Percentiles rank a stretch among this genome's conserved stretches.
Evolutionary conservation across 495 filamentous ascomycete species (phyloP).

Genomic region (Tuber calosporum): DNA sequence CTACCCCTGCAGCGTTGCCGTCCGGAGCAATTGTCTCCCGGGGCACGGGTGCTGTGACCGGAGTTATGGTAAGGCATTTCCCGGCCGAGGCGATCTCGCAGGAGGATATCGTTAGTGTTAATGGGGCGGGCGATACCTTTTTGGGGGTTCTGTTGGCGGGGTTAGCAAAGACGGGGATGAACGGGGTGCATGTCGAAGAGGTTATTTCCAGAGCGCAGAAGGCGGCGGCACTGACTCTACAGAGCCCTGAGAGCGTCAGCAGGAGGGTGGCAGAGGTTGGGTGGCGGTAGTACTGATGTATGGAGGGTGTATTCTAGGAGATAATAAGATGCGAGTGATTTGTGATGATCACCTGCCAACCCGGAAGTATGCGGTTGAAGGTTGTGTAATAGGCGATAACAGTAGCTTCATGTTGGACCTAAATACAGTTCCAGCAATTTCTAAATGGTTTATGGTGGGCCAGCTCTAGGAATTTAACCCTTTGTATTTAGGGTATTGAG

Average conservation of each 20-base stretch:
- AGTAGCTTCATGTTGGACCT: background rate
- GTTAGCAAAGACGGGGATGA: slow-evolving; percentile 25
- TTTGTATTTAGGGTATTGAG: background rate
- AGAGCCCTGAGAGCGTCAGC: slow-evolving; percentile 64
- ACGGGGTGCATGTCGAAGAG: slow-evolving; percentile 48
- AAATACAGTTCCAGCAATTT: background rate
- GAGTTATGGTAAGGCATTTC: slow-evolving; percentile 74
- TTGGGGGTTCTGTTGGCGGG: slow-evolving; percentile 72
- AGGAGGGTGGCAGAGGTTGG: slow-evolving; percentile 41
- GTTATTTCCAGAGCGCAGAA: slow-evolving; percentile 60
- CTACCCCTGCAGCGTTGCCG: background rate
- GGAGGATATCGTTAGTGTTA: slow-evolving; percentile 72
- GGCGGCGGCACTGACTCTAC: slow-evolving; percentile 68
- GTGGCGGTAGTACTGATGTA: background rate
- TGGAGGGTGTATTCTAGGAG: background rate
- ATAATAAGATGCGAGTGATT: background rate
- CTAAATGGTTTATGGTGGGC: background rate
- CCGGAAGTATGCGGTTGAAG: background rate
- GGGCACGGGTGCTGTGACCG: slow-evolving; percentile 20
- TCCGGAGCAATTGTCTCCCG: background rate
- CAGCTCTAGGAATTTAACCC: background rate
- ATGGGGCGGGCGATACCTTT: slow-evolving; percentile 91
- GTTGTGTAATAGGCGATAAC: background rate
- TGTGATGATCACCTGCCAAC: background rate
- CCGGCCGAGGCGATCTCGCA: slow-evolving; percentile 54